Evolutionary conservation across 768 basidiomycete species (phyloP), one percentile per base, ranked within the genome.

Genomic region (Mycena latifolia): DNA sequence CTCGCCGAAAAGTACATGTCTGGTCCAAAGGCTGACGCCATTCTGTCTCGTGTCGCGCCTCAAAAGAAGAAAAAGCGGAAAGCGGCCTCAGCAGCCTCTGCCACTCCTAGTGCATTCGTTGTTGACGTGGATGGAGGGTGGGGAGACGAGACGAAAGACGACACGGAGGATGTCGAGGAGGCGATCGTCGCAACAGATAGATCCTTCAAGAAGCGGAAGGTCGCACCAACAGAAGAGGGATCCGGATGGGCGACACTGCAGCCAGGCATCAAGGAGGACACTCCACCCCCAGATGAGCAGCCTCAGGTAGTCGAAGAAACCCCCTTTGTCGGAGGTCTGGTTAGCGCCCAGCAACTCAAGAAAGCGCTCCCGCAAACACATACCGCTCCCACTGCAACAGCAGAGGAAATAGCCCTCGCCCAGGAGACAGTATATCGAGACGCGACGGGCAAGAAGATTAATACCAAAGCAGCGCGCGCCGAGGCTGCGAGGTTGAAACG

Each of bases 361-460:
- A 90, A 87, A 76, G 84, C 82, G 55, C 76, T 86, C 66, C 84
- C 86, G 22, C 82, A 82, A 71, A 67, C 79, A 43, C 80, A 79
- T 37, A 72, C 74, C 43, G 74, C 79, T 20, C 75, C 77, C 9
- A 71, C 69, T 37, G 77, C 80, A 75, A 86, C 81, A 69, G 85
- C 77, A 73, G 85, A 85, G 66, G 88, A 89, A 69, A 81, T 83
- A 59, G 86, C 86, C 9, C 84, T 85, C 9, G 90, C 91, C 6
- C 89, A 94, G 75, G 94, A 95, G 76, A 99, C 98, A 0, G 88
- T 99, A 15, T 98, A 99, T 77, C 94, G 98, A 74, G 97, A 99
- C 77, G 82, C 90, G 18, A 85, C 87, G 20, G 98, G 98, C 37
- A 86, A 90, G 74, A 92, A 92, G 82, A 92, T 99, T 55, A 96